phyloP scores from a whole-genome alignment of 2,329 filamentous ascomycete genomes.

The Pseudogymnoascus sp. region DNA sequence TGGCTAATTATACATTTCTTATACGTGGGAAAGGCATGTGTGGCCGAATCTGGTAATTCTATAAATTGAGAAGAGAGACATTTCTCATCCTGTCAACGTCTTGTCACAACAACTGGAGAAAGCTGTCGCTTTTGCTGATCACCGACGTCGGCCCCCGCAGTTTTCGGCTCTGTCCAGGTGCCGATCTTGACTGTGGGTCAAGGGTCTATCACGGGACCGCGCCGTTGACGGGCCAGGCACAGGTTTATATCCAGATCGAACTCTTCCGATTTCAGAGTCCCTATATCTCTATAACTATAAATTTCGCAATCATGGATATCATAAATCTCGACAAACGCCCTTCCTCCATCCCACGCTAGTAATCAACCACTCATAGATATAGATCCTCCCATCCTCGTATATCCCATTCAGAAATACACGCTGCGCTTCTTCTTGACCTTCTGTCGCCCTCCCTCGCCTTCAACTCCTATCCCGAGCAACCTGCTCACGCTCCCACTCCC shows the following conservation, averaged over 20 bases:
- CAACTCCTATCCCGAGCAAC: background rate
- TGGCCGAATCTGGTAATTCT: background rate
- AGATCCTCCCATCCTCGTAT: background rate
- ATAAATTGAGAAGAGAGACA: background rate
- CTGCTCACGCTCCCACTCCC: background rate
- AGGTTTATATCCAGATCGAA: background rate
- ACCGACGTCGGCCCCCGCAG: background rate
- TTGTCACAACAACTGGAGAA: background rate
- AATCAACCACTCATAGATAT: background rate
- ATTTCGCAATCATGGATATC: constrained; percentile 1
- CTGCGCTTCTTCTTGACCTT: constrained; percentile 11
- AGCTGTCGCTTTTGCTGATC: background rate
- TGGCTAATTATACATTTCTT: background rate
- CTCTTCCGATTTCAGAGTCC: background rate
- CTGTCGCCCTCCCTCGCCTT: background rate
- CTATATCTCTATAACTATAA: background rate
- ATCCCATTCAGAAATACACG: constrained; percentile 7
- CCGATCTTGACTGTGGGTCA: background rate
- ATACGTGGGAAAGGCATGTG: background rate
- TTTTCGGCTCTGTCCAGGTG: constrained; percentile 1
- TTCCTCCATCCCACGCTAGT: background rate
- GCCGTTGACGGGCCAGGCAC: constrained; percentile 4
- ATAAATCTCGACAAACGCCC: background rate
- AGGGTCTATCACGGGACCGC: background rate
- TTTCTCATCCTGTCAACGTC: background rate